Conservation (phyloP, 2,329 filamentous ascomycete species). For the Ampelomyces quisqualis region DNA sequence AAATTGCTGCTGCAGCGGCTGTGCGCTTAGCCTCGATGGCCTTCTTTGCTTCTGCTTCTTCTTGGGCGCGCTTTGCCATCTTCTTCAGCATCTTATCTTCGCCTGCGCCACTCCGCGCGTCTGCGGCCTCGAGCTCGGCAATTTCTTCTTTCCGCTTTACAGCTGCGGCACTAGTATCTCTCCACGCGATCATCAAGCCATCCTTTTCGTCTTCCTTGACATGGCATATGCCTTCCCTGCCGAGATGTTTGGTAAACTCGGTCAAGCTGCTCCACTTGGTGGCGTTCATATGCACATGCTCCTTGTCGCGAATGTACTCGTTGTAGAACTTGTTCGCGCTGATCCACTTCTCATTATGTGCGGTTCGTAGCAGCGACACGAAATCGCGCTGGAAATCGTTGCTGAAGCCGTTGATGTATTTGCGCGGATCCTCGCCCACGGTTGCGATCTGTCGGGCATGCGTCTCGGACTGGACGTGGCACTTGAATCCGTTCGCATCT, state of each 20-base stretch:
- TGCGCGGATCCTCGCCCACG: constrained; percentile 83
- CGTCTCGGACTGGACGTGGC: constrained; percentile 79
- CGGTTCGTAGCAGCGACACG: constrained; percentile 71
- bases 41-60: constrained; percentile 49
- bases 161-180: constrained; percentile 87
- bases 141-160: constrained; percentile 78
- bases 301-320: constrained; percentile 72
- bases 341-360: constrained; percentile 87
- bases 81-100: constrained; percentile 80
- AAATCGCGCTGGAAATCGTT: constrained; percentile 82
- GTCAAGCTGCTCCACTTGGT: constrained; percentile 86
- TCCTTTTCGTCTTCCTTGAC: constrained; percentile 84
- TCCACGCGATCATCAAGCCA: constrained; percentile 83
- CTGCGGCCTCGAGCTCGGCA: constrained; percentile 78
- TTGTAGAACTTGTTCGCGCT: constrained; percentile 94
- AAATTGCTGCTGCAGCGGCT: constrained; percentile 39
- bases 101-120: constrained; percentile 86
- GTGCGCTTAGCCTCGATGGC: constrained; percentile 47
- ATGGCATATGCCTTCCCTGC: constrained; percentile 80
- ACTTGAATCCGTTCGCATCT: constrained; percentile 71
- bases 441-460: constrained; percentile 89
- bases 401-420: constrained; percentile 78
- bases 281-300: constrained; percentile 88
- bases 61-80: constrained; percentile 76
- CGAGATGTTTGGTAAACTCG: constrained; percentile 85